These are phyloP conservation scores for Chlorophyllum brunneum DNA, from an alignment of 768 basidiomycete species.

Conservation along the genomic window DNA sequence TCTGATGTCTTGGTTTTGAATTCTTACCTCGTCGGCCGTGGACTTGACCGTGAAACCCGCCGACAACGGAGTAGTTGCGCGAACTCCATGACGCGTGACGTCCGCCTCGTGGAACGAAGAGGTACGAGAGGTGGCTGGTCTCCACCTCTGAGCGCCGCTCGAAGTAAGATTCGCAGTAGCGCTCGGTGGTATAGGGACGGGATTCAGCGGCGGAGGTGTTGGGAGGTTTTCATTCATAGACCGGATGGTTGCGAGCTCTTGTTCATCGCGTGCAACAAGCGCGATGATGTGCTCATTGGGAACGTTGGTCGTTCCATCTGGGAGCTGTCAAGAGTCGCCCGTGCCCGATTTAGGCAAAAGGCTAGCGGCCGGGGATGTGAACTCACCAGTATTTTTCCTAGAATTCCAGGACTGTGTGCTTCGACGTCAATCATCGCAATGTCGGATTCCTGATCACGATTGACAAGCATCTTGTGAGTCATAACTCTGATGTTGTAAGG, in stretches of 20 bases:
- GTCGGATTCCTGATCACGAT: conserved; percentile 81
- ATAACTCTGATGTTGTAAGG: background rate
- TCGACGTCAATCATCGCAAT: conserved; percentile 98
- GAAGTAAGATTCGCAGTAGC: conserved; percentile 16
- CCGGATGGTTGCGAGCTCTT: conserved; percentile 26
- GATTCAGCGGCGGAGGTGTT: conserved; percentile 22
- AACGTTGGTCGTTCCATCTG: conserved; percentile 80
- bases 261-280: conserved; percentile 67
- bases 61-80: conserved; percentile 10
- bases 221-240: conserved; percentile 17
- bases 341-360: conserved; percentile 34
- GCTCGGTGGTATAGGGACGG: conserved; percentile 23
- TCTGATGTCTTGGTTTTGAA: background rate
- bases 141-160: conserved; percentile 20
- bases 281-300: conserved; percentile 88
- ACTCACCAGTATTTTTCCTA: conserved; percentile 90
- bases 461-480: conserved; percentile 1
- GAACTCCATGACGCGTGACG: conserved; percentile 23
- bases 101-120: conserved; percentile 29
- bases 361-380: conserved; percentile 27
- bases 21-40: conserved; percentile 6
- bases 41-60: background rate
- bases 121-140: conserved; percentile 21
- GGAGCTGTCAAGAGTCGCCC: conserved; percentile 20
- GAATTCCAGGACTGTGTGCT: conserved; percentile 92